These are phyloP conservation scores for Hypoxylon subgilvum DNA, from an alignment of 495 filamentous ascomycete species.

Conservation along the genomic window DNA sequence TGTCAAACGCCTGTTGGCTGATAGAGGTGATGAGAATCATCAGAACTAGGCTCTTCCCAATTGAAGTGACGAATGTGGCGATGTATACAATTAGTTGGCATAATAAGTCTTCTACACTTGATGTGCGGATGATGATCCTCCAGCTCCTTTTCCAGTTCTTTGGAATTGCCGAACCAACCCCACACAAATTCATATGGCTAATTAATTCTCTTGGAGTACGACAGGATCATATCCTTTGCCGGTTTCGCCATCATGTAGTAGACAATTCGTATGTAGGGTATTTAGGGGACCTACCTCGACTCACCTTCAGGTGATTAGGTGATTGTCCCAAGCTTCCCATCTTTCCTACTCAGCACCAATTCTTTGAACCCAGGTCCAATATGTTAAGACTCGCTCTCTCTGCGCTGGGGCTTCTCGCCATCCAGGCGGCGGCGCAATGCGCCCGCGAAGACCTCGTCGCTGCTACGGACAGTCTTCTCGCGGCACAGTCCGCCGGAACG, in stretches of 20 bases:
- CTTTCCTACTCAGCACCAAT: constrained; percentile 1
- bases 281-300: constrained; percentile 21
- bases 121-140: constrained; percentile 37
- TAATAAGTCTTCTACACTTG: constrained; percentile 23
- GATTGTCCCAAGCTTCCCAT: constrained; percentile 1
- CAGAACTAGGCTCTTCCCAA: constrained; percentile 2
- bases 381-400: constrained; percentile 35
- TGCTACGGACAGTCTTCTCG: constrained; percentile 50
- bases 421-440: constrained; percentile 40
- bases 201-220: constrained; percentile 40
- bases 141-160: constrained; percentile 31
- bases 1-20: not conserved
- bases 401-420: constrained; percentile 30
- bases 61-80: constrained; percentile 12
- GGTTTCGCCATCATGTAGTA: constrained; percentile 28
- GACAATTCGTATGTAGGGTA: constrained; percentile 33
- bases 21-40: constrained; percentile 9
- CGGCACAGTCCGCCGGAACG: constrained; percentile 51
- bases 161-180: constrained; percentile 42
- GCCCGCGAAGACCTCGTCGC: constrained; percentile 50
- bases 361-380: constrained; percentile 8
- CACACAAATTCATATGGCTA: constrained; percentile 43
- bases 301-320: constrained; percentile 16
- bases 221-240: constrained; percentile 35
- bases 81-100: constrained; percentile 12